Base-by-base conservation (phyloP, 208 protist genomes). In the Trypanosoma theileri region DNA sequence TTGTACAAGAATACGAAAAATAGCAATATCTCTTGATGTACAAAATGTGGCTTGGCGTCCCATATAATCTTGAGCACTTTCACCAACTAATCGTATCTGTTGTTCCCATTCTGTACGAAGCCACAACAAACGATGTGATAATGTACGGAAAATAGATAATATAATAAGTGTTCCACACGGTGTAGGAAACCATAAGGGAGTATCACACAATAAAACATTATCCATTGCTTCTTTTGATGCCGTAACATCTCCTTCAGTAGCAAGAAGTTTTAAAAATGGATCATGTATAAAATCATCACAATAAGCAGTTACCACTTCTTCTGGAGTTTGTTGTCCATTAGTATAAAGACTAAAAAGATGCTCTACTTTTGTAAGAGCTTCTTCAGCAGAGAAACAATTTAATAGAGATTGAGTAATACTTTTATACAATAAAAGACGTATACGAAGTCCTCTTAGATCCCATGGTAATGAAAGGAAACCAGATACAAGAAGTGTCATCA, bases 111-210 rank as follows among this genome's bases (percentile, higher is more conserved):
- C 80, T 7, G 58, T 59, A 16, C 84, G 81, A 40, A 94, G 71
- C 13, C 45, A 21, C 46, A 77, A 66, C 0, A 94, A 69, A 11
- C 63, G 73, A 24, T 69, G 60, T 26, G 70, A 75, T 26, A 89
- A 73, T 11, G 72, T 86, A 51, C 84, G 81, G 56, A 83, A 84
- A 59, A 80, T 73, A 4, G 81, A 74, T 3, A 92, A 66, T 6
- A 94, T 57, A 17, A 94, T 46, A 48, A 94, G 57, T 41, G 79
- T 46, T 1, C 76, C 85, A 57, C 84, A 90, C 13, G 86, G 80
- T 13, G 78, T 73, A 19, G 71, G 83, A 61, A 82, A 75, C 1
- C 59, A 72, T 42, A 75, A 50, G 24, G 84, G 77, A 44, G 78
- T 73, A 19, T 80, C 72, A 14, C 13, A 16, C 11, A 67, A 73